A percentile compares a stretch with the other conserved stretches of the same genome.
These are phyloP conservation scores for Aspergillus uvarum DNA, from an alignment of 2,329 filamentous ascomycete genomes.

Conservation along the genomic window DNA sequence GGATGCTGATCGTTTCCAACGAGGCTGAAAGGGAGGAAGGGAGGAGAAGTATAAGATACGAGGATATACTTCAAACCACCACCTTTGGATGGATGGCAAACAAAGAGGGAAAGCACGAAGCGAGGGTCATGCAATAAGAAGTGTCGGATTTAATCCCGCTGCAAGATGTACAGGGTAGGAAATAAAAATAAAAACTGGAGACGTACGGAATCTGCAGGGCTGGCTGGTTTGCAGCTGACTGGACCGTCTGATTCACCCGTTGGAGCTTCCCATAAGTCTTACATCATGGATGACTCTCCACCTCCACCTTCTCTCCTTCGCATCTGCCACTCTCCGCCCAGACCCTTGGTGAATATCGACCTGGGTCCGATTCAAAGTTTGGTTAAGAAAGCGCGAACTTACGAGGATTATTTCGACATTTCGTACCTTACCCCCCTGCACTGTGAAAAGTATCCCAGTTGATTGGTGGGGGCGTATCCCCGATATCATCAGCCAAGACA, in stretches of 20 bases:
- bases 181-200: not conserved
- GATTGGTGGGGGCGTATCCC: not conserved
- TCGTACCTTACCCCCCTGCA: no score
- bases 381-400: not conserved
- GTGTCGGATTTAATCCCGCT: not conserved
- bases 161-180: not conserved
- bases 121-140: not conserved
- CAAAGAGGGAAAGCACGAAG: not conserved
- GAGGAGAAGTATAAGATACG: conserved; percentile 30
- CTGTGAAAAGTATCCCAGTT: not conserved
- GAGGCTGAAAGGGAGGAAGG: conserved; percentile 53
- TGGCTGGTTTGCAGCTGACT: not conserved
- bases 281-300: not conserved
- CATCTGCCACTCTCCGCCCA: not conserved
- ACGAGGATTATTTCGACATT: not conserved
- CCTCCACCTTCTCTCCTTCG: not conserved
- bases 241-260: not conserved
- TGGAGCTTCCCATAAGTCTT: not conserved
- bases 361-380: not conserved
- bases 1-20: conserved; percentile 1
- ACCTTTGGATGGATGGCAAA: not conserved
- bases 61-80: not conserved
- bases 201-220: not conserved
- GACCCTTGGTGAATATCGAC: not conserved
- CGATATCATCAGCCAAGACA: not conserved